Percentiles rank a stretch among this genome's conserved stretches.
Evolutionary conservation across 2,329 filamentous ascomycete species (phyloP).

Genomic region (Aureobasidium sp.): DNA sequence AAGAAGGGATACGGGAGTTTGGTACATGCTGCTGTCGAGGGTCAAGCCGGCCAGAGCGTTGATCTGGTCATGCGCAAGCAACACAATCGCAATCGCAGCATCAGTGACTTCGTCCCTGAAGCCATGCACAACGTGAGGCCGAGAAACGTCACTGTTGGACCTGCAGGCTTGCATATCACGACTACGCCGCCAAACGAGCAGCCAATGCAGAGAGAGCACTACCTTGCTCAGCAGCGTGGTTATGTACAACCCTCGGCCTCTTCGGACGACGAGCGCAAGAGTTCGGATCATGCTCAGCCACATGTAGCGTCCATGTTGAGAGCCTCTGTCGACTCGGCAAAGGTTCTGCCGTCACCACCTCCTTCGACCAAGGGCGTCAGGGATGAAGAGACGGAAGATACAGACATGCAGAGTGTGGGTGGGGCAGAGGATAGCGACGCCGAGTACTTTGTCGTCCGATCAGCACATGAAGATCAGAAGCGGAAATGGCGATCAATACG

Average conservation of each 20-base stretch:
- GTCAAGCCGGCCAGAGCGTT: background rate
- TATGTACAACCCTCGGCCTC: slow-evolving; percentile 41
- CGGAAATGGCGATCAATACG: slow-evolving; percentile 73
- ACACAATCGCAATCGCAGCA: slow-evolving; percentile 68
- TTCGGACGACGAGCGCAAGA: background rate
- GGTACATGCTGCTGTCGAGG: slow-evolving; percentile 32
- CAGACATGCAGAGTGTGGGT: slow-evolving; percentile 23
- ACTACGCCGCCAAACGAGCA: slow-evolving; percentile 42
- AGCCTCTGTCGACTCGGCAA: slow-evolving; percentile 16
- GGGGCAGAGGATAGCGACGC: slow-evolving; percentile 28
- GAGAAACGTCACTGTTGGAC: slow-evolving; percentile 63
- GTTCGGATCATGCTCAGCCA: slow-evolving; percentile 30
- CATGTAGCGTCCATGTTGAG: slow-evolving; percentile 34
- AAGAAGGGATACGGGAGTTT: slow-evolving; percentile 40
- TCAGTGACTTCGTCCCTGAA: slow-evolving; percentile 82
- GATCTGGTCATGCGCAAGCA: background rate
- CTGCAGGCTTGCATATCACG: slow-evolving; percentile 36
- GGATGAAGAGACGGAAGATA: slow-evolving; percentile 45
- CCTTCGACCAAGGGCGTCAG: slow-evolving; percentile 57
- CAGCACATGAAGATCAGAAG: slow-evolving; percentile 59
- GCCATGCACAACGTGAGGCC: slow-evolving; percentile 55
- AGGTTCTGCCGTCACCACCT: slow-evolving; percentile 61
- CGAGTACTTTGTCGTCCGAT: slow-evolving; percentile 38
- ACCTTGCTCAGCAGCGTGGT: slow-evolving; percentile 71
- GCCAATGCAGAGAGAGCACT: slow-evolving; percentile 64